Conservation (phyloP, 164 flowering plant genomes). For the Cinnamomum chago region DNA sequence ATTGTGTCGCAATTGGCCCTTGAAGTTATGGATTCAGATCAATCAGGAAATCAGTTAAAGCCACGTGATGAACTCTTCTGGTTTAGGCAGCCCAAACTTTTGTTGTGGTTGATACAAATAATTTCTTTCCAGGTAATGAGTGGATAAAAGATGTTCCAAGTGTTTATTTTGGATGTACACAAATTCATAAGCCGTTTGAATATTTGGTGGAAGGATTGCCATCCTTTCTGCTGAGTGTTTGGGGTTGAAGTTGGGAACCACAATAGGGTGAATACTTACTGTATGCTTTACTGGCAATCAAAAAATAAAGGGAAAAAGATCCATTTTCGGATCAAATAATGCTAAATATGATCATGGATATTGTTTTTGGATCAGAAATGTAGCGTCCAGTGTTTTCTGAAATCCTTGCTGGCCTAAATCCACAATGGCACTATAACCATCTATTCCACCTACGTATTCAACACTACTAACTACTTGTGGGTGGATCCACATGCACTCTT, state of each 20-base stretch:
- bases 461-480: too few relatives aligned
- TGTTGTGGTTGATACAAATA: constrained; percentile 60
- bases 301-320: too few relatives aligned
- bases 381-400: background rate
- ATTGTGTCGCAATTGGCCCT: constrained; percentile 77
- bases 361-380: background rate
- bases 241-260: background rate
- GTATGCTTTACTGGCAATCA: too few relatives aligned
- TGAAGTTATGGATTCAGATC: constrained; percentile 48
- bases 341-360: background rate
- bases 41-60: constrained; percentile 38
- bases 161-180: background rate
- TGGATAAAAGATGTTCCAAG: background rate
- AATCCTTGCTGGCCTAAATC: background rate
- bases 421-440: background rate
- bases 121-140: constrained; percentile 69
- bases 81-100: constrained; percentile 74
- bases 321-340: background rate
- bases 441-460: background rate
- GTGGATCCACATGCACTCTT: too few relatives aligned
- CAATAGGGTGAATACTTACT: background rate
- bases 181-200: background rate
- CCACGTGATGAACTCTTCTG: constrained; percentile 90
- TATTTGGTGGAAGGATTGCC: background rate
- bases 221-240: background rate